A percentile compares a stretch with the other conserved stretches of the same genome.
Conservation (phyloP, 192 early-diverging fungal species). For the Gryganskiella cystojenkinii region DNA sequence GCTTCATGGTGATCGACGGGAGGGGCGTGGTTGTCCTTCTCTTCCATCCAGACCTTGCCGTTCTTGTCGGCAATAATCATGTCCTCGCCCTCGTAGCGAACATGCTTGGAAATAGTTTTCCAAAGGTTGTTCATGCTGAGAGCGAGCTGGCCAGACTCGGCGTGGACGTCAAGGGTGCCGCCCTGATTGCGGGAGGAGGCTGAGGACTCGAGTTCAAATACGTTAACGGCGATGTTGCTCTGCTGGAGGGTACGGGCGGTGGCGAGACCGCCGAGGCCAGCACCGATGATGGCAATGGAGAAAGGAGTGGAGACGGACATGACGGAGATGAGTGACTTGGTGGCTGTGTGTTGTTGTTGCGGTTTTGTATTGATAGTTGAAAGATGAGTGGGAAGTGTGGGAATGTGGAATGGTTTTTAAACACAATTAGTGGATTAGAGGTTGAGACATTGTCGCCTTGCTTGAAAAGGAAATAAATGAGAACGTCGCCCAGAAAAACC, state of each 20-base stretch:
- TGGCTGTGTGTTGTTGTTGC: no score
- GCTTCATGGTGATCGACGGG: no score
- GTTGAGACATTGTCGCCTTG: no score
- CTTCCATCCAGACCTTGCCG: slow-evolving; percentile 25
- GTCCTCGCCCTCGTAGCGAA: slow-evolving; percentile 53
- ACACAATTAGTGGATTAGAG: no score
- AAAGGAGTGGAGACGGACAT: no score
- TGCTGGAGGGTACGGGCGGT: slow-evolving; percentile 58
- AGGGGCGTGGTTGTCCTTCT: slow-evolving; percentile 14
- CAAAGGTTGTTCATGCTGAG: slow-evolving; percentile 41
- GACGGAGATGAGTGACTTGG: no score
- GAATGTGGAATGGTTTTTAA: no score
- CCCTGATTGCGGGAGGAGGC: slow-evolving; percentile 53
- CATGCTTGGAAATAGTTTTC: slow-evolving; percentile 33
- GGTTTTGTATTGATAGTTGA: no score
- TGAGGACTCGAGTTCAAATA: slow-evolving; percentile 57
- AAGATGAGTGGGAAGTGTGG: no score
- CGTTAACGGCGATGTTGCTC: slow-evolving; percentile 24
- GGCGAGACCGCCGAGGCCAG: slow-evolving; percentile 60
- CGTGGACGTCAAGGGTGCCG: slow-evolving; percentile 61
- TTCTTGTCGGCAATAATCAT: slow-evolving; percentile 46
- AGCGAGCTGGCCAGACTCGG: slow-evolving; percentile 52
- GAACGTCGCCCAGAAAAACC: no score
- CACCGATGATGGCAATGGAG: slow-evolving; percentile 63
- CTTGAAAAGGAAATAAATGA: no score